A percentile compares a stretch with the other conserved stretches of the same genome.
Evolutionary conservation across 106 monocot species (phyloP).

Genomic region (Allium sativum): DNA sequence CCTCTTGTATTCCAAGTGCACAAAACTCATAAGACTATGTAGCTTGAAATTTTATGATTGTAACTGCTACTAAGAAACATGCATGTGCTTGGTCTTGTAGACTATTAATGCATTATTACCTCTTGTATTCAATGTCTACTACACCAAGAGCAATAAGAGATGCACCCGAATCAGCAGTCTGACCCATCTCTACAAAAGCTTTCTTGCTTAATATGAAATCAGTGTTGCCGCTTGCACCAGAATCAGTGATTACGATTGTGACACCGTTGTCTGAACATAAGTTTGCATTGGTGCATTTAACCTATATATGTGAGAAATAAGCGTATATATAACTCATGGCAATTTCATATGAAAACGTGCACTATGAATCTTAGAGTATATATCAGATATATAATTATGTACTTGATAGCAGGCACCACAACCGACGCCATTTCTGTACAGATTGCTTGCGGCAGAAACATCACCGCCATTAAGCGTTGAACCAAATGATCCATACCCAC

Average conservation of each 20-base stretch:
- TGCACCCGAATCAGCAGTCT: slow-evolving; percentile 35
- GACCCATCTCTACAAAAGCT: slow-evolving; percentile 47
- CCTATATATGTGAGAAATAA: slow-evolving; percentile 13
- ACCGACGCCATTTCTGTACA: slow-evolving; percentile 55
- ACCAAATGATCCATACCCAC: slow-evolving; percentile 42
- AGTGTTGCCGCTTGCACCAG: slow-evolving; percentile 42
- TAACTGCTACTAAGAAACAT: too few relatives aligned
- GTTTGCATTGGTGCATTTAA: slow-evolving; percentile 33
- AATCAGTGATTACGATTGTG: slow-evolving; percentile 49
- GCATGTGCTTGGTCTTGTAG: too few relatives aligned
- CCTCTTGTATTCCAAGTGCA: too few relatives aligned
- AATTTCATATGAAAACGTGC: too few relatives aligned
- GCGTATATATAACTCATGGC: not conserved
- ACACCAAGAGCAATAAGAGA: slow-evolving; percentile 38
- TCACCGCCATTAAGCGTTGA: slow-evolving; percentile 52
- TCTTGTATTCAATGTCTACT: slow-evolving; percentile 33
- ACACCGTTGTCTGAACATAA: slow-evolving; percentile 45
- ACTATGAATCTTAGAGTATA: not conserved
- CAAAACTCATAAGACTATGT: too few relatives aligned
- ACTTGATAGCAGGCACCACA: slow-evolving; percentile 78
- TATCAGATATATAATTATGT: not conserved
- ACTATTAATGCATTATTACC: slow-evolving; percentile 6
- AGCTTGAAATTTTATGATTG: too few relatives aligned
- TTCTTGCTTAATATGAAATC: slow-evolving; percentile 68
- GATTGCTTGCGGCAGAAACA: slow-evolving; percentile 52